Base-by-base conservation (phyloP, 2,329 filamentous ascomycete genomes). In the Colletotrichum sp. region DNA sequence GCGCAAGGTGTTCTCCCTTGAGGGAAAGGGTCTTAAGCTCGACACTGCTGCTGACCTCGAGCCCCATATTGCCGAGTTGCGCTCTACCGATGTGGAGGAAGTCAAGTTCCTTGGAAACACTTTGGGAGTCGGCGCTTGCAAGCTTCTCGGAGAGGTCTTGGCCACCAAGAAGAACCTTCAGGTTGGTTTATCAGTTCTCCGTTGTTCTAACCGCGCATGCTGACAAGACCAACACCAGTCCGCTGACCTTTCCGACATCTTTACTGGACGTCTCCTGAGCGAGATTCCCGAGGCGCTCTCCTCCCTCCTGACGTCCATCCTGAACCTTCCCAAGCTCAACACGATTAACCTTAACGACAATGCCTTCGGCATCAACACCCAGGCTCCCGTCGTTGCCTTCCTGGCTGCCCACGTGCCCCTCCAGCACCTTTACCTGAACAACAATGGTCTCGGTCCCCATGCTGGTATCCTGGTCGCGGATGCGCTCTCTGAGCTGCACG, bases 331-430 rank as follows among this genome's bases (percentile, higher is more conserved):
- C 3, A 93, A 95, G 73, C 93, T 99, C 60, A 94, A 95, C 84
- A 98, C 96, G 34, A 91, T 99, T 86, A 98, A 99, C 86, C 91
- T 99, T 55, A 98, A 96, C 86, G 97, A 99, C 87, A 99, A 99
- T 86, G 97, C 97, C 62, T 99, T 99, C 82, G 97, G 97, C 72
- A 92, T 98, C 77, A 98, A 98, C 87, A 98, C 95, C 18, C 95
- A 98, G 85, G 96, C 95, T 44, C 97, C 96, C 12, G 92, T 99
- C 65, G 95, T 98, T 80, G 95, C 95, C 76, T 99, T 99, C 88
- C 92, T 99, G 77, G 93, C 95, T 71, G 91, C 93, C 75, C 96
- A 99, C 86, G 92, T 95, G 5, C 96, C 97, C 4, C 93, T 99
- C 57, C 96, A 96, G 85, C 96, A 98, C 85, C 92, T 99, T 32